Evolutionary conservation across 2,329 filamentous ascomycete species (phyloP), one percentile per base, ranked within the genome.

Genomic region (Phyllosticta citribraziliensis): DNA sequence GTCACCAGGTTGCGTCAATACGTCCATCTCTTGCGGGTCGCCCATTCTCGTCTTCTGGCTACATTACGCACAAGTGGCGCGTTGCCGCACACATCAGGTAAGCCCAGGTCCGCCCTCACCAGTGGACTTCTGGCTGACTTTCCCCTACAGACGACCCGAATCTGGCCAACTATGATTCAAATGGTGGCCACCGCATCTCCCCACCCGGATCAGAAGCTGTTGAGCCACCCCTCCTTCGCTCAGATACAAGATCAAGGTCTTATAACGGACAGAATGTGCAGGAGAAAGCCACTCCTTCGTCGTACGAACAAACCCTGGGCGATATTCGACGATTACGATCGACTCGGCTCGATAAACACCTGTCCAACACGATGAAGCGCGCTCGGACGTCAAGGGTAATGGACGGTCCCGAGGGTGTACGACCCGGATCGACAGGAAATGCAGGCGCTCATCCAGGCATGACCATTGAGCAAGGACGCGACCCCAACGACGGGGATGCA

Each of bases 231-330:
- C 77, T 86, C 57, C 74, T 87, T 25, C 80, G 82, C 58, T 80
- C 85, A 8, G 87, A 89, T 65, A 84, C 83, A 19, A 82, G 89
- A 60, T 91, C 91, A 19, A 89, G 87, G 68, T 90, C 88, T 2
- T 88, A 87, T 71, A 84, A 84, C 53, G 87, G 85, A 24, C 82
- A 84, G 19, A 73, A 73, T 64, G 74, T 80, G 62, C 78, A 76
- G 60, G 78, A 78, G 33, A 82, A 84, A 61, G 65, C 64, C 50
- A 72, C 86, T 68, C 90, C 88, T 57, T 68, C 72, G 17, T 91
- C 89, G 27, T 94, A 97, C 71, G 93, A 97, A 77, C 95, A 92
- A 76, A 96, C 93, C 55, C 86, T 99, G 67, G 95, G 94, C 66
- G 94, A 99, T 75, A 94, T 99, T 71, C 87, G 91, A 68, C 84